phyloP scores from a whole-genome alignment of 371 early-diverging fungal genomes.

The Actinomucor elegans region DNA sequence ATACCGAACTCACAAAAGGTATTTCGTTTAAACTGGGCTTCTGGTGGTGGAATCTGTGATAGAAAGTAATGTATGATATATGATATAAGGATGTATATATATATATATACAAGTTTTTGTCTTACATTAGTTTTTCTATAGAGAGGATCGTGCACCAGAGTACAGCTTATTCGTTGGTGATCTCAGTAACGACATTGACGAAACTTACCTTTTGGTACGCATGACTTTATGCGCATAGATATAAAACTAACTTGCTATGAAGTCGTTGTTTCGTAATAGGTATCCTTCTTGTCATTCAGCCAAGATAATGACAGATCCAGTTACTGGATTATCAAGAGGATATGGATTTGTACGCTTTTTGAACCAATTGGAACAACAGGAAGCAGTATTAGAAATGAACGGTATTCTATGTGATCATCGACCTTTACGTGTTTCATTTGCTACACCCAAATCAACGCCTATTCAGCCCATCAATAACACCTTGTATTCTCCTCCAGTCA shows the following conservation, averaged over 20 bases:
- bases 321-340: slow-evolving; percentile 69
- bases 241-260: neutral
- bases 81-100: neutral
- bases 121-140: slow-evolving; percentile 14
- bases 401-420: slow-evolving; percentile 66
- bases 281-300: slow-evolving; percentile 74
- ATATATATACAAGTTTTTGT: neutral
- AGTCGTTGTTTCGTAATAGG: slow-evolving; percentile 50
- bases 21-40: slow-evolving; percentile 94
- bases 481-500: slow-evolving; percentile 15
- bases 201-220: slow-evolving; percentile 72
- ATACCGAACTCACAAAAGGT: slow-evolving; percentile 77
- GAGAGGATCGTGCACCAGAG: slow-evolving; percentile 67
- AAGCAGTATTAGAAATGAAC: slow-evolving; percentile 77
- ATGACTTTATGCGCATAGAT: neutral
- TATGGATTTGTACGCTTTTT: slow-evolving; percentile 83
- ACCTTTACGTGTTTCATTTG: slow-evolving; percentile 79
- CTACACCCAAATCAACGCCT: slow-evolving; percentile 82
- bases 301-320: slow-evolving; percentile 76
- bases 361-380: slow-evolving; percentile 69
- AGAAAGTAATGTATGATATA: too few relatives aligned
- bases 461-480: neutral
- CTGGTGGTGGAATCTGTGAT: slow-evolving; percentile 65
- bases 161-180: slow-evolving; percentile 90
- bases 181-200: slow-evolving; percentile 73